Percentiles rank a stretch among this genome's conserved stretches.
Conservation (phyloP, 345 rosid species). For the Carallia brachiata region DNA sequence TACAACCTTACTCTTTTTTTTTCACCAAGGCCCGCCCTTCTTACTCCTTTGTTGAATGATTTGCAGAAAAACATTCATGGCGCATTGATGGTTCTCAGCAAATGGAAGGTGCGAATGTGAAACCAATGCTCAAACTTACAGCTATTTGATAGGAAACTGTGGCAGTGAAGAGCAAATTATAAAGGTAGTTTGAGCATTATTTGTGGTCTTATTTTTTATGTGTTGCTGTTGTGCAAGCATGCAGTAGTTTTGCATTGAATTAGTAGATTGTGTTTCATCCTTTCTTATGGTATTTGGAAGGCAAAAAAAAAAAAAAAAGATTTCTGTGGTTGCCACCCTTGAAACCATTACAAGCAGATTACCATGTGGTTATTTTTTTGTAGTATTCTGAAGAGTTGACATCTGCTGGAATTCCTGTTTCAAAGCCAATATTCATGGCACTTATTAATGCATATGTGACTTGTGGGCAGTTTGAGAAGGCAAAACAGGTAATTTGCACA, state of each 20-base stretch:
- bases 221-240: not conserved
- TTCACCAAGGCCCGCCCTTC: no score
- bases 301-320: not conserved
- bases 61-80: conserved; percentile 55
- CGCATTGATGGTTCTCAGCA: conserved; percentile 53
- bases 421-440: conserved; percentile 66
- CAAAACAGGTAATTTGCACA: conserved; percentile 61
- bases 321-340: not conserved
- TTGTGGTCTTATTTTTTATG: conserved; percentile 3
- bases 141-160: conserved; percentile 63
- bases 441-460: conserved; percentile 72
- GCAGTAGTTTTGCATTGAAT: not conserved
- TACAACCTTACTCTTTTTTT: no score
- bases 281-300: not conserved
- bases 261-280: not conserved
- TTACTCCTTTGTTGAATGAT: conserved; percentile 2
- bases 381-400: conserved; percentile 59
- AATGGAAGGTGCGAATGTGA: conserved; percentile 66
- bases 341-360: conserved; percentile 1
- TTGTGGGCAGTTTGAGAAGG: conserved; percentile 72
- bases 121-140: conserved; percentile 70
- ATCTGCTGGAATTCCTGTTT: conserved; percentile 35
- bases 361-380: conserved; percentile 8
- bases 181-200: conserved; percentile 46
- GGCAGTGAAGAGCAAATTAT: conserved; percentile 48